A percentile compares a stretch with the other conserved stretches of the same genome.
Evolutionary conservation across 2,329 filamentous ascomycete genomes (phyloP).

Genomic region (Fusarium sublunatum): DNA sequence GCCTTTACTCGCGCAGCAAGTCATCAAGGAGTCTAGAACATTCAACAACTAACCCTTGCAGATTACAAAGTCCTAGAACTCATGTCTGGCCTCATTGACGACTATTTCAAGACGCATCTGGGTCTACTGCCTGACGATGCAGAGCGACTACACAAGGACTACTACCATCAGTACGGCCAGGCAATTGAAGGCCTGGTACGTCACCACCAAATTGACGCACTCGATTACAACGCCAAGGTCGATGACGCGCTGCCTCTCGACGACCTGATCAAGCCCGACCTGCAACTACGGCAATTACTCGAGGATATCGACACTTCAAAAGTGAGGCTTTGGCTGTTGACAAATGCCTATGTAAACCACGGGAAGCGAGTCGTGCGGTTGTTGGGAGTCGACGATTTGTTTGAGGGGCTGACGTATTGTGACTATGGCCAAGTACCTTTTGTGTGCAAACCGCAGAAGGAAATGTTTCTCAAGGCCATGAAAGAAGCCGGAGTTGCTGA

Average conservation of each 20-base stretch:
- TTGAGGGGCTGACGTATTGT: slow-evolving; percentile 95
- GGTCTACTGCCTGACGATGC: slow-evolving; percentile 80
- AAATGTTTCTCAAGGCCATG: slow-evolving; percentile 92
- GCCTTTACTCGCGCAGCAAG: slow-evolving; percentile 87
- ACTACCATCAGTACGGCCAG: slow-evolving; percentile 96
- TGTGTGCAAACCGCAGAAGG: slow-evolving; percentile 84
- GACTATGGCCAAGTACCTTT: slow-evolving; percentile 81
- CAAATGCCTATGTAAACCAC: slow-evolving; percentile 94
- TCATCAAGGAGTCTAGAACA: accelerated
- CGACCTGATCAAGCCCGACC: slow-evolving; percentile 81
- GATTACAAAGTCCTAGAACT: slow-evolving; percentile 84
- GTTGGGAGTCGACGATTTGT: slow-evolving; percentile 84
- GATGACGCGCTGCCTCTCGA: slow-evolving; percentile 96
- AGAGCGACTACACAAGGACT: slow-evolving; percentile 84
- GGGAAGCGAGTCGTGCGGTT: slow-evolving; percentile 83
- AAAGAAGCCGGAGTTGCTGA: slow-evolving; percentile 76
- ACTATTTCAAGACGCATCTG: slow-evolving; percentile 74
- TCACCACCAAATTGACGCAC: slow-evolving; percentile 92
- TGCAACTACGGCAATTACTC: slow-evolving; percentile 78
- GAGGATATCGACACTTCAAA: slow-evolving; percentile 84
- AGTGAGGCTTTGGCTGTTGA: slow-evolving; percentile 91
- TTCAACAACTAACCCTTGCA: slow-evolving; percentile 44
- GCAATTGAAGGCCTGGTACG: slow-evolving; percentile 94
- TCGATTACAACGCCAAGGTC: slow-evolving; percentile 94
- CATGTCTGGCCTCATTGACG: slow-evolving; percentile 84